Evolutionary conservation across 148 eudicot genomes (phyloP).

Genomic region (Rhododendron mucronatum): DNA sequence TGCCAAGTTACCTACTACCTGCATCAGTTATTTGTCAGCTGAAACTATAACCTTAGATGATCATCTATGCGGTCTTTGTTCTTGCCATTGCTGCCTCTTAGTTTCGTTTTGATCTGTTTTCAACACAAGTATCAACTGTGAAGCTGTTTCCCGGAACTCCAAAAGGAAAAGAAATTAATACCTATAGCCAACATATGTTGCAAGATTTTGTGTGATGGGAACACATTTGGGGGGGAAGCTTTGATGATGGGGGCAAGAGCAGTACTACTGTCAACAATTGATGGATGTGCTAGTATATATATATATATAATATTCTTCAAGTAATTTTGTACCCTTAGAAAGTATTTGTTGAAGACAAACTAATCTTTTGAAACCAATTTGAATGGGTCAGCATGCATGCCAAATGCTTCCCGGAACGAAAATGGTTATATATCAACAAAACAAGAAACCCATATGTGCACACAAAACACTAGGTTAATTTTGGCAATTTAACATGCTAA

Average conservation of each 20-base stretch:
- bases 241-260: neutral
- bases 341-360: neutral
- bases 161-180: neutral
- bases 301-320: too few species aligned
- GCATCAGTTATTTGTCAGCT: too few species aligned
- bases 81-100: neutral
- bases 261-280: neutral
- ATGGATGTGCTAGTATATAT: neutral
- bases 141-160: neutral
- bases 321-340: neutral
- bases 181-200: neutral
- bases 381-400: neutral
- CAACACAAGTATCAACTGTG: neutral
- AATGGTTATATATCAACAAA: neutral
- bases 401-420: neutral
- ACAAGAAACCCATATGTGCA: neutral
- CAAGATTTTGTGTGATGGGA: neutral
- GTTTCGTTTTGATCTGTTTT: neutral
- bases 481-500: neutral
- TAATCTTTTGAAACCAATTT: neutral
- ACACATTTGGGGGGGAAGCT: too few species aligned
- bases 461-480: neutral
- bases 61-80: neutral
- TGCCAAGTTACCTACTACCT: too few species aligned
- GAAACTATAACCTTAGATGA: neutral